A percentile compares a stretch with the other conserved stretches of the same genome.
Conservation (phyloP, 140 eudicot species). For the Ambrosia hybrid region DNA sequence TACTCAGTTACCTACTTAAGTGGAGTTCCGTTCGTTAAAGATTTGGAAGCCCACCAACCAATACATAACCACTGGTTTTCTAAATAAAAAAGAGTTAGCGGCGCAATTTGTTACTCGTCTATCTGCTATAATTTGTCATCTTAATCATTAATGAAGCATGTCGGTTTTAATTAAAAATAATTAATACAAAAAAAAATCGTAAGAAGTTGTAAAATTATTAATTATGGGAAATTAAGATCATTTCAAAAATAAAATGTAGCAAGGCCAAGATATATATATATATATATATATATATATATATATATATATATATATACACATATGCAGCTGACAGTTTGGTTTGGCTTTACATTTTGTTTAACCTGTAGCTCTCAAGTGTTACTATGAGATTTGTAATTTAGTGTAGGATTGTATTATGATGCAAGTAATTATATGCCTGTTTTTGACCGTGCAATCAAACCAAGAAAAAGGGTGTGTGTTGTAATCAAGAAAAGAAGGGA, state of each 20-base stretch:
- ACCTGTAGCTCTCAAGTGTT: conserved; percentile 19
- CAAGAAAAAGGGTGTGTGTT: conserved; percentile 38
- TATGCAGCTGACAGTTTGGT: conserved; percentile 13
- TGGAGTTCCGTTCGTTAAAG: conserved; percentile 25
- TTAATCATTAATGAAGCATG: too few species aligned
- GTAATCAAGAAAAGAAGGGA: conserved; percentile 35
- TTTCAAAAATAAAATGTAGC: neutral
- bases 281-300: neutral
- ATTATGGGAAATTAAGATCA: neutral
- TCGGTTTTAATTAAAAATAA: neutral
- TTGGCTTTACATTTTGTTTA: neutral
- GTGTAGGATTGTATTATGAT: conserved; percentile 24
- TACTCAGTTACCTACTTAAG: conserved; percentile 21
- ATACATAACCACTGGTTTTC: neutral
- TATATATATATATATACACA: neutral
- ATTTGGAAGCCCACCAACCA: conserved; percentile 34
- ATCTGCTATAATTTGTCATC: too few species aligned
- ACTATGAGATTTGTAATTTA: conserved; percentile 25
- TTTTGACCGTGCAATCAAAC: conserved; percentile 45
- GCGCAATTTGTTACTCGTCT: too few species aligned
- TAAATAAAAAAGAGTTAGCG: too few species aligned
- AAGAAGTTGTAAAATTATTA: neutral
- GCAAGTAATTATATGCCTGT: conserved; percentile 31
- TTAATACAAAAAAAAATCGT: neutral
- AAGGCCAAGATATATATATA: conserved; percentile 1